Conservation (phyloP, 2,329 filamentous ascomycete species). For the Dothistroma septosporum region DNA sequence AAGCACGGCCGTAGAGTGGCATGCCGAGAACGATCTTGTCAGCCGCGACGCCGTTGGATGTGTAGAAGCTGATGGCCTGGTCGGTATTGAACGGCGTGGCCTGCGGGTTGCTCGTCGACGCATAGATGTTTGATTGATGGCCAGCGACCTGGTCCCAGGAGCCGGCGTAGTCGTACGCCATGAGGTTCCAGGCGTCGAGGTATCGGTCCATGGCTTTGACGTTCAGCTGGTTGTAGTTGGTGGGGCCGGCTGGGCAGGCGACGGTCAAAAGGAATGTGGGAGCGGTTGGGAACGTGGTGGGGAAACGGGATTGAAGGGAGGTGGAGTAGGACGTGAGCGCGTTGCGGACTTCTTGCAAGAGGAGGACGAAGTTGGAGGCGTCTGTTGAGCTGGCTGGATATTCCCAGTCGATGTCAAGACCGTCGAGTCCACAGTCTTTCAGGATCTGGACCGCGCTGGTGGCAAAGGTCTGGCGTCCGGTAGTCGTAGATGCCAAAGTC, state of each 20-base stretch:
- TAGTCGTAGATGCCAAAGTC: slow-evolving; percentile 57
- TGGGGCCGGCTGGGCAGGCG: slow-evolving; percentile 42
- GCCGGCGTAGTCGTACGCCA: slow-evolving; percentile 60
- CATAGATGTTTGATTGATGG: slow-evolving; percentile 76
- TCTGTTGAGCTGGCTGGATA: slow-evolving; percentile 41
- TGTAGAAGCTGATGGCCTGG: slow-evolving; percentile 67
- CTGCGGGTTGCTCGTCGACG: slow-evolving; percentile 52
- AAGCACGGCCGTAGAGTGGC: slow-evolving; percentile 86
- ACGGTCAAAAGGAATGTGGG: slow-evolving; percentile 44
- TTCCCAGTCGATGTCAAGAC: slow-evolving; percentile 49
- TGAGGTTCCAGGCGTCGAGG: slow-evolving; percentile 49
- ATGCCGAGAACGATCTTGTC: slow-evolving; percentile 82
- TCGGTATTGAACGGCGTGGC: slow-evolving; percentile 75
- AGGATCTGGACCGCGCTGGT: slow-evolving; percentile 68
- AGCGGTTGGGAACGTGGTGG: slow-evolving; percentile 24
- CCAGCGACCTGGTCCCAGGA: slow-evolving; percentile 69
- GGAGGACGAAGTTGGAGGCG: slow-evolving; percentile 37
- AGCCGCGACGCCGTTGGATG: slow-evolving; percentile 54
- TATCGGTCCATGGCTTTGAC: slow-evolving; percentile 39
- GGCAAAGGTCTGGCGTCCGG: slow-evolving; percentile 63
- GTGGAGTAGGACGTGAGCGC: slow-evolving; percentile 41
- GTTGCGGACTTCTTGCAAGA: slow-evolving; percentile 37
- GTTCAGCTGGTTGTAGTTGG: slow-evolving; percentile 42
- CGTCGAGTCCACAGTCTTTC: slow-evolving; percentile 70
- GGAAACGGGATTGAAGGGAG: neutral